Evolutionary conservation across 257 asterid genomes (phyloP), one percentile per base, ranked within the genome.

Genomic region (Penstemon eatonii): DNA sequence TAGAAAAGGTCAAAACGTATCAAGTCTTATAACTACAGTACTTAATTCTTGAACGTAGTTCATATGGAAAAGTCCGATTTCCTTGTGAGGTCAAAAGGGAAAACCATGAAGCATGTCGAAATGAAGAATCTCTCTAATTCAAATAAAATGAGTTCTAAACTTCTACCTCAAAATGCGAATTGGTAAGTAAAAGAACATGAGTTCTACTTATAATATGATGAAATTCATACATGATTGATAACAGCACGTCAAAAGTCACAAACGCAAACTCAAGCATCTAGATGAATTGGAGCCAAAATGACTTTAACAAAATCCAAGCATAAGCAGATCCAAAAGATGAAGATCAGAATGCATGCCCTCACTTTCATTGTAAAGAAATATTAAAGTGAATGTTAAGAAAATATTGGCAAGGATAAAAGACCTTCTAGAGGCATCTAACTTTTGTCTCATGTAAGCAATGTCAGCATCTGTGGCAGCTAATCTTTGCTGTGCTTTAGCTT

Each of bases 381-480:
- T 9, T 38, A 12, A 42, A 8, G 15, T 49, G 50, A 56, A 52
- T 69, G 60, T 12, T 41, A 18, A 50, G 43, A 43, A 58, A 70
- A 51, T 51, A 15, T 18, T 53, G 6, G 56, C 33, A 25, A 25
- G 33, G 33, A 25, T 25, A 25, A 25, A 25, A 25, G 25, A 89
- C 99, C 98, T 89, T 78, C 78, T 87, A 60, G 96, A 86, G 61
- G 86, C 79, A 74, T 85, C 96, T 58, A 78, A 79, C 78, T 78
- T 91, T 85, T 81, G 89, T 78, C 99, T 86, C 77, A 89, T 84
- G 66, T 94, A 93, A 65, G 96, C 96, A 74, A 94, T 89, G 83
- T 86, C 87, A 72, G 99, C 93, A 71, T 94, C 99, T 4, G 96
- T 74, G 72, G 97, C 95, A 68, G 95, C 98, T 77, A 94, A 81